Evolutionary conservation across 306 rosid genomes (phyloP), one percentile per base, ranked within the genome.

Genomic region (Cucurbita maxima): DNA sequence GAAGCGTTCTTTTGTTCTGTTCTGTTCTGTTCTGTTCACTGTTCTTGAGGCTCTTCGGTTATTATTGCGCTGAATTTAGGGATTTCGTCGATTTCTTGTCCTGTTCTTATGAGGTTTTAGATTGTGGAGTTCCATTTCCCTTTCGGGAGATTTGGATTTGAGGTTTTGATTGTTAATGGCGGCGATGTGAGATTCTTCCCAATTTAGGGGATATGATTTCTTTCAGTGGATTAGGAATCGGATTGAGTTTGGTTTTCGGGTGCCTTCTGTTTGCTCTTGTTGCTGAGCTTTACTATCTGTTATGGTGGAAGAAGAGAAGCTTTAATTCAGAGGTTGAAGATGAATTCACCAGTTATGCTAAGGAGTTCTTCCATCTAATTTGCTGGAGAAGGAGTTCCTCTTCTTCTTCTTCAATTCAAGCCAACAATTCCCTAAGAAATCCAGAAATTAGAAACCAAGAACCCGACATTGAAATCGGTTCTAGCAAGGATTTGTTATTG

Each of bases 231-330:
- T 85, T 88, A 72, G 86, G 91, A 62, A 73, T 86, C 68, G 84
- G 83, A 37, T 75, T 92, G 74, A 81, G 89, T 72, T 58, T 92
- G 67, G 92, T 90, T 0, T 88, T 90, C 80, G 96, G 92, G 73
- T 87, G 77, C 47, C 86, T 92, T 36, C 76, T 88, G 4, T 68
- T 90, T 41, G 90, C 82, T 52, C 66, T 88, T 40, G 80, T 86
- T 71, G 96, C 92, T 1, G 91, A 90, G 79, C 85, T 92, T 56
- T 92, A 83, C 88, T 92, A 90, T 64, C 67, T 90, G 80, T 69
- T 92, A 56, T 92, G 96, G 86, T 88, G 96, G 96, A 85, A 81
- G 80, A 87, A 85, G 58, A 88, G 78, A 78, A 84, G 80, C 75
- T 57, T 79, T 25, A 74, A 72, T 71, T 10, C 82, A 61, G 91